Evolutionary conservation across 1,284 basidiomycete species (phyloP).

Genomic region (Pseudozyma pruni): DNA sequence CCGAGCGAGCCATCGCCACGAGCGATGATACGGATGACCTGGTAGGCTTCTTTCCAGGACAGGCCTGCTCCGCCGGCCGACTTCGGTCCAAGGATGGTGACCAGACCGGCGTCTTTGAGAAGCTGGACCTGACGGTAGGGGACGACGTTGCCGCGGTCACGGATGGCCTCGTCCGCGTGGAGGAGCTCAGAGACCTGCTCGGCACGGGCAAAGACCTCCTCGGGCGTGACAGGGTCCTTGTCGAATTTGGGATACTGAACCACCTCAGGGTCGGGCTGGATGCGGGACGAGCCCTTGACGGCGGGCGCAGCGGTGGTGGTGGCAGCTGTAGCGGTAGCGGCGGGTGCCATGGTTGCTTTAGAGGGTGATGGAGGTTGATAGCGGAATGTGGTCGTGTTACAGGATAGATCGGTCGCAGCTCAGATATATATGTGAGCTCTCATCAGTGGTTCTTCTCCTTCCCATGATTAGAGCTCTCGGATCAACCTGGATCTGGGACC

Average conservation of each 20-base stretch:
- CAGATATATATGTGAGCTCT: conserved; percentile 1
- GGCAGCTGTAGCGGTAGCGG: conserved; percentile 31
- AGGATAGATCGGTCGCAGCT: too few species aligned
- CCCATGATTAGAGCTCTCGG: background rate
- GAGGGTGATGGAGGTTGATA: too few species aligned
- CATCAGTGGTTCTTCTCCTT: background rate
- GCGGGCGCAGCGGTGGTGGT: conserved; percentile 8
- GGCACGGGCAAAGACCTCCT: conserved; percentile 60
- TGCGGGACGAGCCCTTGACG: conserved; percentile 45
- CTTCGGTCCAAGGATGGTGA: conserved; percentile 61
- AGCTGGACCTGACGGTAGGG: conserved; percentile 66
- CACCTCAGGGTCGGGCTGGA: conserved; percentile 59
- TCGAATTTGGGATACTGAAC: conserved; percentile 58
- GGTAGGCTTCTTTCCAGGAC: conserved; percentile 59
- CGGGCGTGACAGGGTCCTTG: conserved; percentile 48
- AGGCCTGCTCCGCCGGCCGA: conserved; percentile 60
- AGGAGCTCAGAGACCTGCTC: conserved; percentile 61
- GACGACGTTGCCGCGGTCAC: conserved; percentile 65
- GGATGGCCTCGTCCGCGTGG: conserved; percentile 60
- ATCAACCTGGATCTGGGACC: background rate
- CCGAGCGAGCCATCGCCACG: conserved; percentile 63
- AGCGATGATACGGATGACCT: conserved; percentile 60
- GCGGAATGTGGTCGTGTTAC: background rate
- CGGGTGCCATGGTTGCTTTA: conserved; percentile 40
- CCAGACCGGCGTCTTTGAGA: conserved; percentile 64